Conservation (phyloP, 2,329 filamentous ascomycete genomes). For the Aspergillus ochraceoroseus region DNA sequence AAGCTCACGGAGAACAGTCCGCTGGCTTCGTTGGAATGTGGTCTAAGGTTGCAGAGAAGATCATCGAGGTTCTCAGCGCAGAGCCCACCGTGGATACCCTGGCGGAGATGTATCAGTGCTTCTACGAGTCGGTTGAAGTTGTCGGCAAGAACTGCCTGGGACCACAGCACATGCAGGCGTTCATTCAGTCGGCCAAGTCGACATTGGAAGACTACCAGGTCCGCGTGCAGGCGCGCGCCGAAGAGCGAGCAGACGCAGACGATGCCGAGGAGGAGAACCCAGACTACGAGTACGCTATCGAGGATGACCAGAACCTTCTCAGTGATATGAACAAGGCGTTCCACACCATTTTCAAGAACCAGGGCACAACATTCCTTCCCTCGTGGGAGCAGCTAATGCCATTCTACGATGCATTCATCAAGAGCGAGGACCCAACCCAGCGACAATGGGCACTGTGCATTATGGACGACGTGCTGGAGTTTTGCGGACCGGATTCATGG, state of each 20-base stretch:
- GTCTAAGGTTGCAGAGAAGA: slow-evolving; percentile 78
- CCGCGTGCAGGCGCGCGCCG: slow-evolving; percentile 74
- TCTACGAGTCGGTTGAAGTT: slow-evolving; percentile 96
- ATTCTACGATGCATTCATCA: slow-evolving; percentile 82
- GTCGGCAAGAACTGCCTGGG: slow-evolving; percentile 79
- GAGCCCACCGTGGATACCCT: slow-evolving; percentile 95
- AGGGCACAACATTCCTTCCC: slow-evolving; percentile 75
- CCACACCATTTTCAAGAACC: slow-evolving; percentile 98
- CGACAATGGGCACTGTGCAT: slow-evolving; percentile 99
- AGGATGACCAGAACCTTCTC: slow-evolving; percentile 92
- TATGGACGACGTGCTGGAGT: slow-evolving; percentile 96
- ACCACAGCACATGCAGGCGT: slow-evolving; percentile 72
- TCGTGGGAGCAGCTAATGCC: slow-evolving; percentile 80
- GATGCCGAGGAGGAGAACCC: slow-evolving; percentile 88
- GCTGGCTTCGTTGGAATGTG: slow-evolving; percentile 76
- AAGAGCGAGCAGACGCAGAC: slow-evolving; percentile 76
- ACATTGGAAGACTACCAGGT: slow-evolving; percentile 90
- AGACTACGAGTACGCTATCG: slow-evolving; percentile 82
- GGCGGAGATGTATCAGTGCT: slow-evolving; percentile 99
- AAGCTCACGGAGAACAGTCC: slow-evolving; percentile 76
- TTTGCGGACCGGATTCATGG: slow-evolving; percentile 84
- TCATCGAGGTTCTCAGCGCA: slow-evolving; percentile 86
- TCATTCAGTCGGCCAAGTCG: slow-evolving; percentile 79
- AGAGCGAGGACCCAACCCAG: slow-evolving; percentile 77
- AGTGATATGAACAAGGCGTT: slow-evolving; percentile 99